Conservation (phyloP, 495 filamentous ascomycete species). For the Penicillium atrosanguineum region DNA sequence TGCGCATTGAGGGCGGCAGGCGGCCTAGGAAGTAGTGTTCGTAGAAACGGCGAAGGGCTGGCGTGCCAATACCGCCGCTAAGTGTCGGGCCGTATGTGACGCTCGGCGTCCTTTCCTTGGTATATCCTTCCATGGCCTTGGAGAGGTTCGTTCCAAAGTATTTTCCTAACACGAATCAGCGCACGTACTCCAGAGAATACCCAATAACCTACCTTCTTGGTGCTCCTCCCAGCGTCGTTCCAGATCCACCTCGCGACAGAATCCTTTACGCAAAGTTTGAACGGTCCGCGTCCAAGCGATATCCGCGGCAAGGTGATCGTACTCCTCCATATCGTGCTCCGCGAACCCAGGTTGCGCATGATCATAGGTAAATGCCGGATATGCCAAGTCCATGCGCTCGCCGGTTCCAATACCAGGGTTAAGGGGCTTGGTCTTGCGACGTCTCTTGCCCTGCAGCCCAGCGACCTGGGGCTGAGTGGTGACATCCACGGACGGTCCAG, state of each 20-base stretch:
- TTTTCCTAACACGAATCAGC: conserved; percentile 30
- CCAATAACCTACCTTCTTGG: conserved; percentile 42
- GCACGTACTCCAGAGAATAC: too few relatives aligned
- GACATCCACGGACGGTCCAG: conserved; percentile 46
- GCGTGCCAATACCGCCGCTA: conserved; percentile 71
- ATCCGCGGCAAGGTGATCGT: conserved; percentile 49
- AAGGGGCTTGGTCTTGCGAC: conserved; percentile 45
- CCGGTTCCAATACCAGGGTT: conserved; percentile 55
- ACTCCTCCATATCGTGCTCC: conserved; percentile 50
- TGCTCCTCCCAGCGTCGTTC: conserved; percentile 61
- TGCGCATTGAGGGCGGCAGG: conserved; percentile 63
- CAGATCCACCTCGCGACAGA: conserved; percentile 56
- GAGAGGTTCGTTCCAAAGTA: conserved; percentile 44
- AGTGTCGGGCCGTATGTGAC: conserved; percentile 58
- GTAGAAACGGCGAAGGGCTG: conserved; percentile 70
- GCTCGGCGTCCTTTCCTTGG: conserved; percentile 45
- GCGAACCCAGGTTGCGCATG: conserved; percentile 56
- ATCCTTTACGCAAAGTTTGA: conserved; percentile 50
- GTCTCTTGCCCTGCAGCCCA: conserved; percentile 64
- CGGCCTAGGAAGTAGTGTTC: conserved; percentile 68
- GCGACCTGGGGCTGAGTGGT: conserved; percentile 45
- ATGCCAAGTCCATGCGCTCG: conserved; percentile 38
- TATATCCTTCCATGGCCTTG: conserved; percentile 54
- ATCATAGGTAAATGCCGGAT: conserved; percentile 48
- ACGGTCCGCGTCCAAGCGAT: conserved; percentile 59